Percentiles rank a stretch among this genome's conserved stretches.
Conservation (phyloP, 176 grass and related monocot genomes). For the Elaeis guineensis region DNA sequence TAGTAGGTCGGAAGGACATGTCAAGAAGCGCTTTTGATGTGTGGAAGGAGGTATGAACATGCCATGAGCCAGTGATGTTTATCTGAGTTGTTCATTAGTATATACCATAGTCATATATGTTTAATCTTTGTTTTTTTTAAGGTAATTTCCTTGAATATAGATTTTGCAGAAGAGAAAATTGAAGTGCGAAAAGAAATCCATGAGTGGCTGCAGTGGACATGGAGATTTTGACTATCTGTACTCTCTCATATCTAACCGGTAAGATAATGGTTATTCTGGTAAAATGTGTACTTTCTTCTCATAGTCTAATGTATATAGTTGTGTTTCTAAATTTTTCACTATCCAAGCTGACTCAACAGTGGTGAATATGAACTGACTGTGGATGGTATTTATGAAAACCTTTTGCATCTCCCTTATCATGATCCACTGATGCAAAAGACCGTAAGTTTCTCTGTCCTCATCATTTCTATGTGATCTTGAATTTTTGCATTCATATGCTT, state of each 20-base stretch:
- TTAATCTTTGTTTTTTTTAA: neutral
- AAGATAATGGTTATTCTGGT: conserved; percentile 26
- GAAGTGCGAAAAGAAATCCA: conserved; percentile 43
- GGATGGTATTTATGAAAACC: conserved; percentile 97
- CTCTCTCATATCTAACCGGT: conserved; percentile 86
- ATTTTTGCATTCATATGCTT: conserved; percentile 4
- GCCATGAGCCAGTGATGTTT: too few relatives aligned
- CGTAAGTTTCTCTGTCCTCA: conserved; percentile 33
- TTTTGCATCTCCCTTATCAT: conserved; percentile 78
- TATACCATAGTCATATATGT: too few relatives aligned
- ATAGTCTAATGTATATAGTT: conserved; percentile 4
- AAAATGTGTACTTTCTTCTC: conserved; percentile 20
- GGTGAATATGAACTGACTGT: conserved; percentile 93
- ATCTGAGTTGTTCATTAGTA: too few relatives aligned
- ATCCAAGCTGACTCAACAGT: conserved; percentile 35
- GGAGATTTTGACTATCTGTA: conserved; percentile 48
- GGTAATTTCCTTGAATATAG: conserved; percentile 28
- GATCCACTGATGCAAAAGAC: conserved; percentile 94
- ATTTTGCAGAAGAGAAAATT: conserved; percentile 74
- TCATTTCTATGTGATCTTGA: conserved; percentile 1
- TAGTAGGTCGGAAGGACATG: conserved; percentile 81
- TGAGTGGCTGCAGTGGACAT: conserved; percentile 20
- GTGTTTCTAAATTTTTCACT: conserved; percentile 17
- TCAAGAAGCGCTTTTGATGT: conserved; percentile 79
- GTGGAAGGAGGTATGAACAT: conserved; percentile 66